Conservation (phyloP, 768 basidiomycete genomes). For the Pleurotus citrinopileatus region DNA sequence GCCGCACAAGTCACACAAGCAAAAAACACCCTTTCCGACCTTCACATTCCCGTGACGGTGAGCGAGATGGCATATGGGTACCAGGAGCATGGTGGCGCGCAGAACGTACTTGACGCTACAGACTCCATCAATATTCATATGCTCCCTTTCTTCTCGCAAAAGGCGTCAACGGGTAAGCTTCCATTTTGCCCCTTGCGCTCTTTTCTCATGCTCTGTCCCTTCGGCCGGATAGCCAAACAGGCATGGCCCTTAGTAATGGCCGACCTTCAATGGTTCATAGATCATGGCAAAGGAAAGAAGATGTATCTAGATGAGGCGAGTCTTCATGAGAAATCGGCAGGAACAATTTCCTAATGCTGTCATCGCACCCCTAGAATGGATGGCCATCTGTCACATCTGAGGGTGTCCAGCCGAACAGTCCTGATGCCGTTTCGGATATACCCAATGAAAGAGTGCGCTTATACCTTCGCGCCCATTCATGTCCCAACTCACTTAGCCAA, state of each 20-base stretch:
- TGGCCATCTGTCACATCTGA: conserved; percentile 69
- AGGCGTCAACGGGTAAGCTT: conserved; percentile 51
- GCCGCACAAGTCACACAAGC: conserved; percentile 38
- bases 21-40: conserved; percentile 32
- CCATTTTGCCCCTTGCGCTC: not conserved
- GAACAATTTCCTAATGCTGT: not conserved
- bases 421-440: conserved; percentile 55
- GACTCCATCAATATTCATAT: conserved; percentile 70
- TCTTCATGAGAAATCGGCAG: not conserved
- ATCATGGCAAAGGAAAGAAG: conserved; percentile 66
- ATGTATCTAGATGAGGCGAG: conserved; percentile 70
- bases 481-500: not conserved
- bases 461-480: not conserved
- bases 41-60: conserved; percentile 50
- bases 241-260: conserved; percentile 61
- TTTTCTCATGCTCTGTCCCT: not conserved
- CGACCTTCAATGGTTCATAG: conserved; percentile 67
- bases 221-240: conserved; percentile 37
- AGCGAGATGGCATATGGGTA: conserved; percentile 44
- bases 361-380: conserved; percentile 50
- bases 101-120: conserved; percentile 53
- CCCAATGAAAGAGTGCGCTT: conserved; percentile 55
- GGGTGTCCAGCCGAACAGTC: conserved; percentile 65
- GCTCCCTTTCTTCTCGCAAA: conserved; percentile 62
- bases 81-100: conserved; percentile 47